Evolutionary conservation across 139 green algal species (phyloP), one percentile per base, ranked within the genome.

Genomic region (Chlamydomonas sphaeroides): DNA sequence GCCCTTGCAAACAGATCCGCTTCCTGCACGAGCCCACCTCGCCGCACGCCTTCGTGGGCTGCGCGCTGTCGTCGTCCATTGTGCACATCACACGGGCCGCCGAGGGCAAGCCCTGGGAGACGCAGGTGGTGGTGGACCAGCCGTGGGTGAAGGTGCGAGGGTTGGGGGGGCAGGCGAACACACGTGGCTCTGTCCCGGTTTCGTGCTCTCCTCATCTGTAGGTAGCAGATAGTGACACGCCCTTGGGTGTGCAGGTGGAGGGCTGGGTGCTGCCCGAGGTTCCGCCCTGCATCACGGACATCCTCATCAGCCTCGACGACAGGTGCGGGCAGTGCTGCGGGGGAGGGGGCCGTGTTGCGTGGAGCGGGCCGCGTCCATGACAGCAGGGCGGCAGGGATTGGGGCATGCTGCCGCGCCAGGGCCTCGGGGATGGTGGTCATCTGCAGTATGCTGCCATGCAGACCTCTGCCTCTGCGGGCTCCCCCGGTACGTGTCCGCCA

Each of bases 231-330:
- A 39, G 5, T 33, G 26, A 68, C 62, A 42, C 15, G 28, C n/a
- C 17, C 62, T 33, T 53, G 14, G 10, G 42, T 6, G 21, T 41
- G 3, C 68, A 84, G 65, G 84, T 96, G 76, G 89, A 95, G 67
- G 94, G 94, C 49, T 98, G 93, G 92, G 91, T 86, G 39, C 91
- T 98, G 78, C 95, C 95, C 10, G 70, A 93, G 74, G 71, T 97
- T 85, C 95, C 95, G 1, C 92, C 93, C 0, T 92, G 96, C 49
- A 95, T 97, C 86, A 96, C 93, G 1, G 95, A 98, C 93, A 96
- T 97, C 84, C 88, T 98, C 51, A 93, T 98, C 51, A 93, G 84
- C 36, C 72, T 97, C 39, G 90, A 98, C 59, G 95, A 98, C 87
- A 88, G 83, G 65, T 96, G 84, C 1, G 62, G n/a, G n/a, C n/a